Percentiles rank a stretch among this genome's conserved stretches.
phyloP scores from a whole-genome alignment of 768 basidiomycete genomes.

The Boletus reticuloceps region DNA sequence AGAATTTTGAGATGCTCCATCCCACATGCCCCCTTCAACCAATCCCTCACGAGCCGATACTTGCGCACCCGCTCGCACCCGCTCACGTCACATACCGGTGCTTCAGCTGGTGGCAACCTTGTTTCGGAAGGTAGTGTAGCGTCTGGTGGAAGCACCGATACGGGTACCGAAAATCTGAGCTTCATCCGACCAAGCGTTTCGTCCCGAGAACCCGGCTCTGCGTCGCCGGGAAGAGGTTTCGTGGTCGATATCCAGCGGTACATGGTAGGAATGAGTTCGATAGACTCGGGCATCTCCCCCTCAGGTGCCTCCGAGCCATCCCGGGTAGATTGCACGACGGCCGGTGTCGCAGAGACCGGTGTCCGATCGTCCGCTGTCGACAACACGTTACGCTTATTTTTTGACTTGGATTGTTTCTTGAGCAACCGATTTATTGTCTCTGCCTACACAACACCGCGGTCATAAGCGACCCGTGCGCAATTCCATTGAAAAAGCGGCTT shows the following conservation, averaged over 20 bases:
- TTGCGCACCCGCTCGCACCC: conserved; percentile 58
- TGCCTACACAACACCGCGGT: conserved; percentile 40
- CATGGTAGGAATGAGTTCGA: conserved; percentile 48
- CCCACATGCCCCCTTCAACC: conserved; percentile 59
- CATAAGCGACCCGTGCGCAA: neutral
- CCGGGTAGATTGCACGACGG: conserved; percentile 23
- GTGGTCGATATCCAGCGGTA: conserved; percentile 73
- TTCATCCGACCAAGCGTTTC: conserved; percentile 31
- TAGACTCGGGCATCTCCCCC: conserved; percentile 41
- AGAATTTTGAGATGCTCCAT: conserved; percentile 61
- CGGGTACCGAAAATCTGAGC: conserved; percentile 56
- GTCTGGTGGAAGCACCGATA: conserved; percentile 21
- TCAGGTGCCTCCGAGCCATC: conserved; percentile 35
- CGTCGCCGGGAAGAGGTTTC: conserved; percentile 20
- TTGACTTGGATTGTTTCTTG: conserved; percentile 76
- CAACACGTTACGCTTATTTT: conserved; percentile 53
- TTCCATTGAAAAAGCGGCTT: neutral
- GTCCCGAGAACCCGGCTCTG: conserved; percentile 2
- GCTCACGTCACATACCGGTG: conserved; percentile 47
- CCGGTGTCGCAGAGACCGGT: conserved; percentile 30
- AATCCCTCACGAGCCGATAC: conserved; percentile 65
- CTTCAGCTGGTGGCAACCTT: conserved; percentile 4
- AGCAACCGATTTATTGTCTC: conserved; percentile 89
- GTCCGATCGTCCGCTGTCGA: conserved; percentile 49
- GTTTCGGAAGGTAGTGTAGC: conserved; percentile 7